A percentile compares a stretch with the other conserved stretches of the same genome.
These are phyloP conservation scores for Rhodotorula babjevae DNA, from an alignment of 768 basidiomycete species.

Conservation along the genomic window DNA sequence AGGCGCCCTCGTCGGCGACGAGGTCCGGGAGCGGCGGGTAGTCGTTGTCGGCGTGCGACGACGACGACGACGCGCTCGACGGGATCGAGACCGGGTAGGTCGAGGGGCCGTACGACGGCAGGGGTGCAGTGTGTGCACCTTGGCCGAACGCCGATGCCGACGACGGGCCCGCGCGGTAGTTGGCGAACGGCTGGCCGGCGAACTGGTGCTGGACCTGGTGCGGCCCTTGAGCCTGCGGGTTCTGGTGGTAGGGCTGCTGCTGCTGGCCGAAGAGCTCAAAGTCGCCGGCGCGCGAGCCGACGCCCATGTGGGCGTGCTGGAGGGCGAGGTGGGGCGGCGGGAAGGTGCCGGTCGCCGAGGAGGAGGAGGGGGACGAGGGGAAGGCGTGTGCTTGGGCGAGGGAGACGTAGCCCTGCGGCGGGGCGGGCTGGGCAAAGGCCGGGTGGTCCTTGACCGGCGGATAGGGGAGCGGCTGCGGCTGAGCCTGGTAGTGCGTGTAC, in stretches of 20 bases:
- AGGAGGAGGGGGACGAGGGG: neutral
- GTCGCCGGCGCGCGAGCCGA: slow-evolving; percentile 4
- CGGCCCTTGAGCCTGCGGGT: neutral
- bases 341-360: too few species aligned
- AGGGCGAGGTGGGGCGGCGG: neutral
- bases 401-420: neutral
- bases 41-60: neutral
- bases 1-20: slow-evolving; percentile 16
- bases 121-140: neutral
- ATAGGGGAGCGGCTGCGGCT: neutral
- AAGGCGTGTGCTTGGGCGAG: neutral
- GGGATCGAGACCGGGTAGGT: slow-evolving; percentile 1
- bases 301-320: neutral
- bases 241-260: neutral
- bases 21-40: slow-evolving; percentile 21
- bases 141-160: too few species aligned
- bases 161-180: too few species aligned
- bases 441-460: neutral
- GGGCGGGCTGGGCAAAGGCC: too few species aligned
- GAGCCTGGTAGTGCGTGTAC: neutral
- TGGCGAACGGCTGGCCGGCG: neutral
- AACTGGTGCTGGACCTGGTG: neutral
- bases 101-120: neutral
- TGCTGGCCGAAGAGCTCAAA: slow-evolving; percentile 29
- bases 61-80: neutral